phyloP scores from a whole-genome alignment of 495 filamentous ascomycete genomes.

The Tuber umbilicatum region DNA sequence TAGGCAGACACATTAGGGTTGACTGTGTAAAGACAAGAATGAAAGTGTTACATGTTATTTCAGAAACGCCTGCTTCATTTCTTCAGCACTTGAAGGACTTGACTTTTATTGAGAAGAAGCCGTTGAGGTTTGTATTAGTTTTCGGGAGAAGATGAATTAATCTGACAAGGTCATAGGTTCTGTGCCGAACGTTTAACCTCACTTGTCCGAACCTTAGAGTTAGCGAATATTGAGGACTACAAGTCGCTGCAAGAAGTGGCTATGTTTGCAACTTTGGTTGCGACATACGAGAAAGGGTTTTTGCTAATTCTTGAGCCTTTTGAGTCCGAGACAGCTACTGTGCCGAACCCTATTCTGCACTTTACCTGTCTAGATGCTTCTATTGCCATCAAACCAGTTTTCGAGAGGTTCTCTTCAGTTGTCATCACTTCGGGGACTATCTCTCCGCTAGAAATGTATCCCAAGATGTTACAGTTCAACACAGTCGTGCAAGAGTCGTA shows the following conservation, averaged over 20 bases:
- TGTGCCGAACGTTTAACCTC: slow-evolving; percentile 94
- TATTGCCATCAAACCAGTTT: slow-evolving; percentile 96
- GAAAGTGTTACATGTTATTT: slow-evolving; percentile 95
- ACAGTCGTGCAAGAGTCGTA: slow-evolving; percentile 95
- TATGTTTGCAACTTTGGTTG: slow-evolving; percentile 94
- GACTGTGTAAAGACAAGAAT: slow-evolving; percentile 63
- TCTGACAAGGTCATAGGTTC: slow-evolving; percentile 49
- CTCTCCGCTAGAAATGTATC: slow-evolving; percentile 97
- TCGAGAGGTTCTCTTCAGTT: slow-evolving; percentile 93
- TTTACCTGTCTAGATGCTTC: slow-evolving; percentile 96
- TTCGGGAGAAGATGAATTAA: neutral
- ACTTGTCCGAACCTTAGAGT: slow-evolving; percentile 87
- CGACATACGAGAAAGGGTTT: slow-evolving; percentile 97
- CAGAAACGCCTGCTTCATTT: slow-evolving; percentile 92
- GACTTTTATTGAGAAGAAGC: slow-evolving; percentile 96
- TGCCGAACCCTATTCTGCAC: slow-evolving; percentile 91
- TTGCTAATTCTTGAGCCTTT: slow-evolving; percentile 92
- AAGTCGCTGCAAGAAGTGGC: slow-evolving; percentile 96
- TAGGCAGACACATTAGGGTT: slow-evolving; percentile 10
- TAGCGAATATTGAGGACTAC: slow-evolving; percentile 97
- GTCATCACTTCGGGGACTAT: slow-evolving; percentile 98
- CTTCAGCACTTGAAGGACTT: slow-evolving; percentile 87
- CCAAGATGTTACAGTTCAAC: slow-evolving; percentile 90
- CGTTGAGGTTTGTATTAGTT: slow-evolving; percentile 50
- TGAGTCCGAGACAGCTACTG: slow-evolving; percentile 89